These are phyloP conservation scores for Tripterygium wilfordii DNA, from an alignment of 177 flowering plant genomes.

Conservation along the genomic window DNA sequence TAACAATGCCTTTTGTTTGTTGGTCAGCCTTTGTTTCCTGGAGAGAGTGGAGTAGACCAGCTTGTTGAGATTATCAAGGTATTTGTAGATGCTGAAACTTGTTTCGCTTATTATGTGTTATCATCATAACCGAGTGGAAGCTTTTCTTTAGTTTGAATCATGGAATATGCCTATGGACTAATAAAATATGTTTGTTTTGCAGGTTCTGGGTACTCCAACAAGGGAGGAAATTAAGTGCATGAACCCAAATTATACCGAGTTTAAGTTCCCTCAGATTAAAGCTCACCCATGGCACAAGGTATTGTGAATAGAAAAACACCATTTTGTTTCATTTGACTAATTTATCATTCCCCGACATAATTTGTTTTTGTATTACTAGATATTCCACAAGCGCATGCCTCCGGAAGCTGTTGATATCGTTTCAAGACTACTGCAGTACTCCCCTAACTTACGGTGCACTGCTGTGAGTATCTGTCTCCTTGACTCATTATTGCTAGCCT, in stretches of 20 bases:
- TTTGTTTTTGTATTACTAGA: constrained; percentile 21
- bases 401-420: constrained; percentile 78
- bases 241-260: constrained; percentile 75
- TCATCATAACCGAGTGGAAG: no score
- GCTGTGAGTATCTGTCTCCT: constrained; percentile 44
- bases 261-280: constrained; percentile 67
- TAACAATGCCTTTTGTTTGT: background rate
- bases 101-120: background rate
- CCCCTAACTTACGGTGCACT: constrained; percentile 66
- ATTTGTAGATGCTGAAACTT: background rate
- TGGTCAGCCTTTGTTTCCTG: constrained; percentile 80
- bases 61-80: constrained; percentile 96
- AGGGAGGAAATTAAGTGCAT: constrained; percentile 80
- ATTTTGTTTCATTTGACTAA: background rate
- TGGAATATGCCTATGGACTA: background rate
- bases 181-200: constrained; percentile 9
- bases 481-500: background rate
- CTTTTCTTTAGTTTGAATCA: background rate
- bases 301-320: background rate
- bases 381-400: constrained; percentile 82
- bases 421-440: constrained; percentile 74
- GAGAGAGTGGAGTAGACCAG: constrained; percentile 88
- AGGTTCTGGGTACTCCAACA: constrained; percentile 82
- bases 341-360: background rate
- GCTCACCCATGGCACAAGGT: constrained; percentile 85